Evolutionary conservation across 1,284 basidiomycete genomes (phyloP).

Genomic region (Ceratobasidium theobromae): DNA sequence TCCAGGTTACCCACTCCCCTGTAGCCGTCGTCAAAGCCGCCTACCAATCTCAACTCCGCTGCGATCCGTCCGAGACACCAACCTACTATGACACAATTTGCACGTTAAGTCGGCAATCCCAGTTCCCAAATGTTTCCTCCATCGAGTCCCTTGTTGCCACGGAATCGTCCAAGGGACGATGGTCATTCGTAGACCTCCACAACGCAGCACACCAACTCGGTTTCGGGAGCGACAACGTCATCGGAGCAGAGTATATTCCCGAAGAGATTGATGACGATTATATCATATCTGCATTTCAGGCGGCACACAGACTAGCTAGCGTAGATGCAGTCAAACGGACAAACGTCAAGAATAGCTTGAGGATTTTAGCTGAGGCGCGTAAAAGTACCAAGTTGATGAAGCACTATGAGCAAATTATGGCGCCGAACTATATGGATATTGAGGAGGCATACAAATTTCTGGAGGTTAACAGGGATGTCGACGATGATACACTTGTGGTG

Average conservation of each 20-base stretch:
- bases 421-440: conserved; percentile 60
- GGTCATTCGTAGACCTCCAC: conserved; percentile 56
- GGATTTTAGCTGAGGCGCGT: conserved; percentile 51
- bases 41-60: conserved; percentile 74
- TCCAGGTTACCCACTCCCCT: conserved; percentile 7
- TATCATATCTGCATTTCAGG: conserved; percentile 65
- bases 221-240: conserved; percentile 59
- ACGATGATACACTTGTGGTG: conserved; percentile 74
- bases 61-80: conserved; percentile 63
- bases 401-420: conserved; percentile 51
- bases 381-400: conserved; percentile 53
- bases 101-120: conserved; percentile 46
- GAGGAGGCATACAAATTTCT: conserved; percentile 72
- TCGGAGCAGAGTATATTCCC: conserved; percentile 61
- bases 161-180: conserved; percentile 64
- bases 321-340: conserved; percentile 29
- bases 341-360: conserved; percentile 34
- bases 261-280: conserved; percentile 68
- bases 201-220: conserved; percentile 57
- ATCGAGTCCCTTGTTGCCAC: conserved; percentile 59
- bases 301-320: conserved; percentile 46
- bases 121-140: conserved; percentile 37
- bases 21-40: conserved; percentile 70
- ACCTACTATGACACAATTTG: conserved; percentile 60
- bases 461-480: conserved; percentile 66